Percentiles rank a stretch among this genome's conserved stretches.
Conservation (phyloP, 345 rosid species). For the Turnera subulata region DNA sequence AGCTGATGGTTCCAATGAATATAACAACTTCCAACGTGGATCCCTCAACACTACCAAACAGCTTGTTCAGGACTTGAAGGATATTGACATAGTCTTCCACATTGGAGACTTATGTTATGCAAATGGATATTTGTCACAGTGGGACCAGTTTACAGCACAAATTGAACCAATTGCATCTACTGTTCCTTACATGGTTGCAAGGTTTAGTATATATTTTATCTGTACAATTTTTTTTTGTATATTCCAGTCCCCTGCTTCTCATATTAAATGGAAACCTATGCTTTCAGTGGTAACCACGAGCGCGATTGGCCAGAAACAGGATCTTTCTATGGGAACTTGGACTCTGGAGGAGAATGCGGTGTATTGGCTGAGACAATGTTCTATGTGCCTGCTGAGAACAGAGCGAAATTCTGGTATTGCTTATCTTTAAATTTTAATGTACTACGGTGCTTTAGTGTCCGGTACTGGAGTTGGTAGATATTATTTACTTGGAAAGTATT, state of each 20-base stretch:
- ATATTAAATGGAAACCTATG: neutral
- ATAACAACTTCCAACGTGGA: slow-evolving; percentile 42
- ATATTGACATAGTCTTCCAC: slow-evolving; percentile 57
- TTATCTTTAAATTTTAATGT: neutral
- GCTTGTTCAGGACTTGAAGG: slow-evolving; percentile 48
- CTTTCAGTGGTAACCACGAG: slow-evolving; percentile 66
- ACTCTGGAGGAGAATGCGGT: slow-evolving; percentile 82
- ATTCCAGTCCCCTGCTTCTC: no score
- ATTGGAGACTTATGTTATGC: slow-evolving; percentile 72
- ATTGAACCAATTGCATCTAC: slow-evolving; percentile 64
- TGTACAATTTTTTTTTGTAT: no score
- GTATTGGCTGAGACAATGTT: slow-evolving; percentile 72
- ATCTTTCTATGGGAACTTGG: slow-evolving; percentile 51
- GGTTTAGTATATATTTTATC: slow-evolving; percentile 24
- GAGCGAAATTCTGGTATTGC: slow-evolving; percentile 55
- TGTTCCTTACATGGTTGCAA: slow-evolving; percentile 70
- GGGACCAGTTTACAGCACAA: slow-evolving; percentile 74
- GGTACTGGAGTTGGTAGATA: no score
- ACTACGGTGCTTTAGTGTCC: no score
- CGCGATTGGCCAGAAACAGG: slow-evolving; percentile 69
- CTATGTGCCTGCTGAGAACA: slow-evolving; percentile 57
- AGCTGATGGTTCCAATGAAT: slow-evolving; percentile 59
- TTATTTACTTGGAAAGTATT: no score
- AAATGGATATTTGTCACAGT: slow-evolving; percentile 65
- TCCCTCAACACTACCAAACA: slow-evolving; percentile 64